Base-by-base conservation (phyloP, 2,329 filamentous ascomycete genomes). In the Cercospora sp. region DNA sequence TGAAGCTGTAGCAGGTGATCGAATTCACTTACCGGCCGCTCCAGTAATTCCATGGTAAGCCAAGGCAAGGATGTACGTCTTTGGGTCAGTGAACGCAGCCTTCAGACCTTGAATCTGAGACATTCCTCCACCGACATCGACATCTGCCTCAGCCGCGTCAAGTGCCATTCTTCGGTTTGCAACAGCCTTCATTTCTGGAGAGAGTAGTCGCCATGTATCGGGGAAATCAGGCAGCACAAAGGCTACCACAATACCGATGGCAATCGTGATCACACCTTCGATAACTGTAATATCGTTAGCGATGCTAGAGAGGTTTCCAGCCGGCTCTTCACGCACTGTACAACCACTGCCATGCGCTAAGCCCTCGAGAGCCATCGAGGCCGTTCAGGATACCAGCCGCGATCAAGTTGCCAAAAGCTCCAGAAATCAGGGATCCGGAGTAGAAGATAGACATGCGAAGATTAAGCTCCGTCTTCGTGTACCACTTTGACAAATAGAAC, bases 351-450 rank as follows among this genome's bases (percentile, higher is more conserved):
- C 85, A 92, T 3, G 88, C 88, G 2, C 82, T 79, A 2, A 89
- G 79, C 0, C 89, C 89, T 7, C 79, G 79, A 0, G 79, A 79
- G 1, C 86, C 84, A 68, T 90, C 84, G 82, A 93, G 85, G 61
- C 89, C 87, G n/a, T 82, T 81, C 0, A 86, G 88, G 65, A 93
- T 91, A 6, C 90, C 83, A n/a, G 82, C 83, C 12, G 83, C 82
- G 30, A 85, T 82, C n/a, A 85, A 72, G 37, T 89, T 90, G 0
- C 89, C 90, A 74, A 93, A 92, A 1, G 90, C 90, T 4, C 90
- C 89, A 0, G 88, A 90, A 21, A 93, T 85, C 30, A 92, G 81
- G 0, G 88, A 88, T 0, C 90, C 91, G 0, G 88, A 87, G 77
- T 91, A 91, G 6, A 91, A 82, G 21, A 89, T 81, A 1, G 88